Conservation (phyloP, 2,329 filamentous ascomycete genomes). For the Botrytis byssoidea region DNA sequence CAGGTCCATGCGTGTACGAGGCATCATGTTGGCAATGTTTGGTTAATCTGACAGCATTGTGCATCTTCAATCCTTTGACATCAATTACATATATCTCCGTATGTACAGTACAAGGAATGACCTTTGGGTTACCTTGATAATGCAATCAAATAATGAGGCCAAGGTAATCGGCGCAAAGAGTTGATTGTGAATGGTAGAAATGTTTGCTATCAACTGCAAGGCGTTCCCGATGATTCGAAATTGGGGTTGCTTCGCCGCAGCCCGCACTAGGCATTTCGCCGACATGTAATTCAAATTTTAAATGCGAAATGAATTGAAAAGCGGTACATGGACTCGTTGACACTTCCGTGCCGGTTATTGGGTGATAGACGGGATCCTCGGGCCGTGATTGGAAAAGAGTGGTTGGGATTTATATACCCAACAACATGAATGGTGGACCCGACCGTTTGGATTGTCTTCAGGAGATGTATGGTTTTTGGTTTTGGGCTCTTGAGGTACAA, state of each 20-base stretch:
- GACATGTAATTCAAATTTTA: slow-evolving; percentile 4
- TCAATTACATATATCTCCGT: slow-evolving; percentile 12
- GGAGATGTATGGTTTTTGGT: background rate
- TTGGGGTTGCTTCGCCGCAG: slow-evolving; percentile 22
- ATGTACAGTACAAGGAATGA: slow-evolving; percentile 17
- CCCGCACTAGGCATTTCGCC: slow-evolving; percentile 16
- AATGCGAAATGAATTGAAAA: slow-evolving; percentile 12
- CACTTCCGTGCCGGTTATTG: slow-evolving; percentile 19
- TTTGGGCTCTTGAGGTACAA: background rate
- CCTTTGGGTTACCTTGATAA: slow-evolving; percentile 18
- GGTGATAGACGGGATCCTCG: slow-evolving; percentile 15
- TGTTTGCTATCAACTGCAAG: slow-evolving; percentile 19
- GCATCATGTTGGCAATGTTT: slow-evolving; percentile 14
- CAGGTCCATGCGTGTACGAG: slow-evolving; percentile 20
- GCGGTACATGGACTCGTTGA: slow-evolving; percentile 12
- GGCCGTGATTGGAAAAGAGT: slow-evolving; percentile 14
- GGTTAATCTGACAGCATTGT: slow-evolving; percentile 22
- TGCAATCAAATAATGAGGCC: slow-evolving; percentile 14
- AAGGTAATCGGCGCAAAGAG: slow-evolving; percentile 11
- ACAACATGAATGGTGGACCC: slow-evolving; percentile 10
- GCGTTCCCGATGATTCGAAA: slow-evolving; percentile 21
- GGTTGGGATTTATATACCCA: slow-evolving; percentile 1
- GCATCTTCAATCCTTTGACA: slow-evolving; percentile 20
- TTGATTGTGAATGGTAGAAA: slow-evolving; percentile 19
- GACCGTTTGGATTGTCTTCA: slow-evolving; percentile 18